Evolutionary conservation across 805 yeast species (phyloP).

Genomic region (Nakazawaea ernobii): DNA sequence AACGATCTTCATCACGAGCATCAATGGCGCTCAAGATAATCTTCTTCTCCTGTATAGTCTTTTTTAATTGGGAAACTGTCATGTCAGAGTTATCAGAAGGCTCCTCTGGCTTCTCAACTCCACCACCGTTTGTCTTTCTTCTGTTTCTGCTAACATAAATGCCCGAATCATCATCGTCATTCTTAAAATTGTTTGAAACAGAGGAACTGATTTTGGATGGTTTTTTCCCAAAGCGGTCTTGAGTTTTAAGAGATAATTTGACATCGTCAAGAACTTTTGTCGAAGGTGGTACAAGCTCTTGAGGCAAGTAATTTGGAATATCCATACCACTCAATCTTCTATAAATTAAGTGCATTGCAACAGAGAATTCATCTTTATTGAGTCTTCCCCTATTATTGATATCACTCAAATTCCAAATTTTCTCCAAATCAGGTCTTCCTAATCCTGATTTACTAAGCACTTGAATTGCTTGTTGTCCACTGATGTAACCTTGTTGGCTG

Average conservation of each 20-base stretch:
- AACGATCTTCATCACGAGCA: conserved; percentile 50
- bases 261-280: conserved; percentile 66
- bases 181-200: conserved; percentile 49
- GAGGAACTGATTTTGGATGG: conserved; percentile 22
- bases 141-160: conserved; percentile 64
- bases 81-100: conserved; percentile 24
- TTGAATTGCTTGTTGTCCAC: conserved; percentile 76
- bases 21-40: conserved; percentile 67
- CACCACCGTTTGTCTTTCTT: conserved; percentile 27
- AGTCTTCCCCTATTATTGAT: conserved; percentile 76
- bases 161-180: conserved; percentile 63
- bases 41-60: conserved; percentile 64
- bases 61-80: conserved; percentile 52
- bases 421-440: conserved; percentile 76
- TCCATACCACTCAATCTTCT: conserved; percentile 83
- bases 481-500: conserved; percentile 73
- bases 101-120: conserved; percentile 15
- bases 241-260: conserved; percentile 54
- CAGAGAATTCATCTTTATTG: conserved; percentile 86
- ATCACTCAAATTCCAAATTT: conserved; percentile 88
- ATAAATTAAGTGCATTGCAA: conserved; percentile 96
- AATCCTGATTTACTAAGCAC: conserved; percentile 91
- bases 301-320: conserved; percentile 79
- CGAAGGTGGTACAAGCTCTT: conserved; percentile 86
- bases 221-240: conserved; percentile 22